A percentile compares a stretch with the other conserved stretches of the same genome.
These are phyloP conservation scores for Cryphonectria japonica DNA, from an alignment of 2,329 filamentous ascomycete genomes.

Conservation along the genomic window DNA sequence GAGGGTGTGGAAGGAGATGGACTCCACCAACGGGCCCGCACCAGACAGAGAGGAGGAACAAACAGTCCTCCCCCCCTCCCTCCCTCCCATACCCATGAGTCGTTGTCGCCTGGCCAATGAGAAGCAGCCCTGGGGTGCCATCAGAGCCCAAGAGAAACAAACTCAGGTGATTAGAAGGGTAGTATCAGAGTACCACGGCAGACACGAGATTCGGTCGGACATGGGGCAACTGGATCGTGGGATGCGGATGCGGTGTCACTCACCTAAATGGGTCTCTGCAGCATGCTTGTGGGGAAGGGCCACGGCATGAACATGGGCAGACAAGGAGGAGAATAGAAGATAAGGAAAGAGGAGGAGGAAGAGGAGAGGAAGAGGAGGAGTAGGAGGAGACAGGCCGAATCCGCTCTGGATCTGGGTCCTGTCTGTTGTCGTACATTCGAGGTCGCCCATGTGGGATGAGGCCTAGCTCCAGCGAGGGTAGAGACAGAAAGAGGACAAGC, in stretches of 20 bases:
- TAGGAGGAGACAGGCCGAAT: not conserved
- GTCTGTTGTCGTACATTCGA: not conserved
- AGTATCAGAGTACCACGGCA: not conserved
- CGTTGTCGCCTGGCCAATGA: slow-evolving; percentile 4
- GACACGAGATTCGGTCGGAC: slow-evolving; percentile 1
- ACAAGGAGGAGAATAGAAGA: not conserved
- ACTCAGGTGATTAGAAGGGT: not conserved
- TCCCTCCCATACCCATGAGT: not conserved
- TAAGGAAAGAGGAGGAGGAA: not conserved
- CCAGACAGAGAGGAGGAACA: not conserved
- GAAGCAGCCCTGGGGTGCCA: not conserved
- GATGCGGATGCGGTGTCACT: slow-evolving; percentile 6
- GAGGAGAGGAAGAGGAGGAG: not conserved
- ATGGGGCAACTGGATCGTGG: not conserved
- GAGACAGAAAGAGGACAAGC: not conserved
- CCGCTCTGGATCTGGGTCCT: not conserved
- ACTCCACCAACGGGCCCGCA: not conserved
- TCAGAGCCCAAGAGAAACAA: slow-evolving; percentile 11
- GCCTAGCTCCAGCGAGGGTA: not conserved
- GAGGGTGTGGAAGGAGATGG: not conserved
- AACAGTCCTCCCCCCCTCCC: not conserved
- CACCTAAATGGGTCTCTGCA: not conserved
- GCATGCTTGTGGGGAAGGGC: not conserved
- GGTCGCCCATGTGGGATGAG: not conserved
- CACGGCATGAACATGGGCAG: not conserved